These are phyloP conservation scores for Eruca vesicaria DNA, from an alignment of 441 rosid genomes.

Conservation along the genomic window DNA sequence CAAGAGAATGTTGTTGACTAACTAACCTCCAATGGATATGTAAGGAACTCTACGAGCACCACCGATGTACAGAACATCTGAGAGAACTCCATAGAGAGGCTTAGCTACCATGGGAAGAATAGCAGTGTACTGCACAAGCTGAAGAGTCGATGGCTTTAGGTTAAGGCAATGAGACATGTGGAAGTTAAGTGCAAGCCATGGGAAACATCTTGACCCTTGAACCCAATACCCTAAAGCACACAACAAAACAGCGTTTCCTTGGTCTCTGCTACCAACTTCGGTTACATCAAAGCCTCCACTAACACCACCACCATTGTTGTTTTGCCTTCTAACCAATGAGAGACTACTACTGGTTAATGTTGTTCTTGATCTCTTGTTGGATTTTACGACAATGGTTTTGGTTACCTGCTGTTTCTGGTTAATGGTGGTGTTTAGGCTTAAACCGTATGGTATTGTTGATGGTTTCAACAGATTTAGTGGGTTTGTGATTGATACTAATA, in stretches of 20 bases:
- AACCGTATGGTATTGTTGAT: not conserved
- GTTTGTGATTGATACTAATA: conserved; percentile 16
- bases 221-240: conserved; percentile 85
- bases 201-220: conserved; percentile 84
- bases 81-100: conserved; percentile 76
- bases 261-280: not conserved
- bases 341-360: conserved; percentile 20
- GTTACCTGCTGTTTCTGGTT: conserved; percentile 1
- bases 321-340: conserved; percentile 23
- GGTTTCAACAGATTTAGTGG: conserved; percentile 7
- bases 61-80: conserved; percentile 66
- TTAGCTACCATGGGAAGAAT: conserved; percentile 84
- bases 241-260: conserved; percentile 43
- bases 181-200: conserved; percentile 86
- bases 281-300: not conserved
- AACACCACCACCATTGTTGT: not conserved
- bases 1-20: conserved; percentile 8
- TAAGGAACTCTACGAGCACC: conserved; percentile 77
- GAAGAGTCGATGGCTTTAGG: conserved; percentile 67
- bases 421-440: not conserved
- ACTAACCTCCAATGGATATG: conserved; percentile 68
- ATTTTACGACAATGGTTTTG: conserved; percentile 11
- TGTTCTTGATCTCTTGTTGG: conserved; percentile 6
- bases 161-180: conserved; percentile 67
- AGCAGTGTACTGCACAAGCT: conserved; percentile 71